Evolutionary conservation across 306 rosid species (phyloP).

Genomic region (Pachyrhizus erosus): DNA sequence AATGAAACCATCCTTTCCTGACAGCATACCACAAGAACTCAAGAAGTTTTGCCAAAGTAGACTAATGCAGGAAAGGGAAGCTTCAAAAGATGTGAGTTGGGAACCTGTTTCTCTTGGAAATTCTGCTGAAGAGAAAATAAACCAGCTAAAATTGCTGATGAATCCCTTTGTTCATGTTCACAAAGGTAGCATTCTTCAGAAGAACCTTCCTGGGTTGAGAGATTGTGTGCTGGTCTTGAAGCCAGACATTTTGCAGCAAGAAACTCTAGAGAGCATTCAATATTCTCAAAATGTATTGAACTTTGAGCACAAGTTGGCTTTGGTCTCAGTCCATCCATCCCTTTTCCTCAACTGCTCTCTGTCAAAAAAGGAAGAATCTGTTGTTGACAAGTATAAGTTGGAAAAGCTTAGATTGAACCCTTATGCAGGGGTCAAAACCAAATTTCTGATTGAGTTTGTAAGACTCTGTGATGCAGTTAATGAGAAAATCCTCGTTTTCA

Average conservation of each 20-base stretch:
- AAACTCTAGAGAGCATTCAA: constrained; percentile 37
- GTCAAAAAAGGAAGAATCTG: constrained; percentile 32
- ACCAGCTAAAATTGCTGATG: constrained; percentile 42
- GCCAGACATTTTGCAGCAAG: constrained; percentile 40
- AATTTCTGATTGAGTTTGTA: constrained; percentile 45
- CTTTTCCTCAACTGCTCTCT: constrained; percentile 36
- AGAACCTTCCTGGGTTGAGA: constrained; percentile 52
- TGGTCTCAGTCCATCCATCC: constrained; percentile 53
- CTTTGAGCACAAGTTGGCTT: constrained; percentile 38
- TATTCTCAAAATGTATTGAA: background rate
- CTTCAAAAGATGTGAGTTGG: background rate
- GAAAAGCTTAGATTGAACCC: constrained; percentile 30
- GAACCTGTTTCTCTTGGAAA: background rate
- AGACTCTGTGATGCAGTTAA: constrained; percentile 38
- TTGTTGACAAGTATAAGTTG: constrained; percentile 17
- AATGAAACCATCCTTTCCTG: constrained; percentile 46
- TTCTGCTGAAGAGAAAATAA: constrained; percentile 15
- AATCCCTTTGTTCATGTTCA: constrained; percentile 53
- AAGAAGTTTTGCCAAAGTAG: constrained; percentile 47
- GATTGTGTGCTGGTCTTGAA: constrained; percentile 48
- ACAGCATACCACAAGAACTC: constrained; percentile 23
- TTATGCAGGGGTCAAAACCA: constrained; percentile 44
- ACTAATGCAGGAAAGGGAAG: background rate
- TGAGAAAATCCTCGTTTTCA: constrained; percentile 54
- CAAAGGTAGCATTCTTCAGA: constrained; percentile 49